Base-by-base conservation (phyloP, 148 eudicot genomes). In the Spergularia bocconei region DNA sequence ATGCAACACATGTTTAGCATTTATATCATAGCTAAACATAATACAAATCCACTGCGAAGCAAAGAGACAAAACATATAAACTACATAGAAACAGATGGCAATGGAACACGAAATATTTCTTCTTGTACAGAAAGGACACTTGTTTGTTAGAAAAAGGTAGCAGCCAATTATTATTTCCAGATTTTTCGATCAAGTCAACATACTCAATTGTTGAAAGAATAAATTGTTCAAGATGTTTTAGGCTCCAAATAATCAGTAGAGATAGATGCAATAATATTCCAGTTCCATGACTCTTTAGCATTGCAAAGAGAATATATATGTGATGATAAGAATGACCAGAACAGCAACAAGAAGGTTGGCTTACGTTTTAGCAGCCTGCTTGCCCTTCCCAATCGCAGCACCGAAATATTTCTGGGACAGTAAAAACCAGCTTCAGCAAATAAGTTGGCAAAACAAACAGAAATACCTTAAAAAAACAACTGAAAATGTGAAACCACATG, bases 311-410 rank as follows among this genome's bases (percentile, higher is more conserved):
- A 29, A 29, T 3, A 29, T 29, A 29, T 29, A 29, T 2, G 36
- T 29, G 36, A 20, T 17, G n/a, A 74, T 13, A 13, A 6, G 15
- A 47, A 17, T 60, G 23, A 36, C 13, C 36, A 52, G 6, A 38
- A 0, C 5, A 54, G 7, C n/a, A 55, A 8, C 23, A 53, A 39
- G 48, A 23, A 23, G 7, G 50, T 8, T n/a, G 25, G 80, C 96
- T 90, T 86, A 95, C 98, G 98, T 95, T 78, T 95, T 95, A 61
- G 97, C 98, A 79, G 98, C 98, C 81, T 92, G 98, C 82, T 89
- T 95, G 23, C 98, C 98, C 80, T 95, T 95, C 41, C 98, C 98
- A 77, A 95, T 92, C 1, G 98, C 93, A 81, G 98, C 96, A 60
- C 98, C 98, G 81, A 87, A 95, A 82, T 95, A 95, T 78, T 91